Conservation (phyloP, 257 asterid species). For the Ocimum tenuiflorum region DNA sequence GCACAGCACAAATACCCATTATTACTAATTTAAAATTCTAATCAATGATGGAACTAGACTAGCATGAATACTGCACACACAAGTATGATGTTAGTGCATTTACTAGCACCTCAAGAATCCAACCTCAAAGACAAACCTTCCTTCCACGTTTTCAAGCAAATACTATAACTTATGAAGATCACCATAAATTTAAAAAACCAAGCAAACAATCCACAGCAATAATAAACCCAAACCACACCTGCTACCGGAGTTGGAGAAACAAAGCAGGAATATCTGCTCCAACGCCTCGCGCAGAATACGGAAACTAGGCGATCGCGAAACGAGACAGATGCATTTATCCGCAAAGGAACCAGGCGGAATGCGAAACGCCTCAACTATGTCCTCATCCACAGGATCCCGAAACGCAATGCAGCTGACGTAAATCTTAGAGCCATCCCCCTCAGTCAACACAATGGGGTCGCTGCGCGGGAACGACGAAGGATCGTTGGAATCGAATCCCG, state of each 20-base stretch:
- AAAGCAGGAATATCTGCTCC: constrained; percentile 74
- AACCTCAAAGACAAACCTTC: neutral
- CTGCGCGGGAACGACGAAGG: constrained; percentile 53
- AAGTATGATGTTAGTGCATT: neutral
- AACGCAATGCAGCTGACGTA: constrained; percentile 85
- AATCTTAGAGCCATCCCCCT: constrained; percentile 92
- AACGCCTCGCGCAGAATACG: constrained; percentile 65
- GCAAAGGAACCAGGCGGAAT: constrained; percentile 57
- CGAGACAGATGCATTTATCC: constrained; percentile 83
- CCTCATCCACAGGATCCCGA: constrained; percentile 74
- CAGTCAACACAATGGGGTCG: constrained; percentile 83
- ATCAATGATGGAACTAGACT: neutral
- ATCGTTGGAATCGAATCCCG: constrained; percentile 47
- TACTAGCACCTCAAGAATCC: neutral
- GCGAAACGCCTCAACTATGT: constrained; percentile 71
- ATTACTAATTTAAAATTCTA: neutral
- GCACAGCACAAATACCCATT: constrained; percentile 21
- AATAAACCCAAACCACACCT: constrained; percentile 40
- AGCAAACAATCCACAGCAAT: neutral
- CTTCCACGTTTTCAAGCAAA: neutral
- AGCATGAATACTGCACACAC: neutral
- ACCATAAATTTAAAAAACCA: neutral
- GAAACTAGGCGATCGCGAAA: constrained; percentile 78
- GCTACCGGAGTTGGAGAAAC: constrained; percentile 77
- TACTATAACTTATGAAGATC: neutral